A percentile compares a stretch with the other conserved stretches of the same genome.
phyloP scores from a whole-genome alignment of 306 rosid species.

The Acacia confusa region DNA sequence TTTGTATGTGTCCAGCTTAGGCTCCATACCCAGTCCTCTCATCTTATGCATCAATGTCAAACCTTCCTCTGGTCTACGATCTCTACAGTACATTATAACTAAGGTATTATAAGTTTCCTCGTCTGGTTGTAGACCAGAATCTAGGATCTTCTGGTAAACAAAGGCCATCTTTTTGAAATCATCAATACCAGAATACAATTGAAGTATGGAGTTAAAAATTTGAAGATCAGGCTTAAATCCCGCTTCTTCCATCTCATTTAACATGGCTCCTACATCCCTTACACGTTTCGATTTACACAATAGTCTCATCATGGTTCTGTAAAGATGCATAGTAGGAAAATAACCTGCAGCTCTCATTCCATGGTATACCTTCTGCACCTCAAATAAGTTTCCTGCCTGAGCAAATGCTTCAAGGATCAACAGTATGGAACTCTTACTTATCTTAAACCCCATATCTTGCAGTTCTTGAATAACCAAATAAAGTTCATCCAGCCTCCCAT shows the following conservation, averaged over 20 bases:
- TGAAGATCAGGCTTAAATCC: constrained; percentile 86
- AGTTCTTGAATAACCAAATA: constrained; percentile 81
- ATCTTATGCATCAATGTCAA: constrained; percentile 75
- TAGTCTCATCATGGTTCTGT: constrained; percentile 73
- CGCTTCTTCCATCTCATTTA: constrained; percentile 78
- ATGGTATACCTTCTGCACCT: constrained; percentile 83
- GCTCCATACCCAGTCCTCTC: constrained; percentile 74
- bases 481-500: constrained; percentile 82
- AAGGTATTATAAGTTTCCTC: constrained; percentile 78
- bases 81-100: constrained; percentile 85
- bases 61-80: constrained; percentile 89
- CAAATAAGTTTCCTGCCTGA: constrained; percentile 76
- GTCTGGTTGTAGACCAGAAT: constrained; percentile 68
- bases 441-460: constrained; percentile 93
- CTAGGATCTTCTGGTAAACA: constrained; percentile 66
- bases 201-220: constrained; percentile 73
- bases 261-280: constrained; percentile 81
- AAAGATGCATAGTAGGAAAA: constrained; percentile 85
- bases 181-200: constrained; percentile 64
- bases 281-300: constrained; percentile 68
- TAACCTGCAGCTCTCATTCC: constrained; percentile 98
- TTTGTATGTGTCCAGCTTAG: constrained; percentile 79
- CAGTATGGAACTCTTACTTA: constrained; percentile 85
- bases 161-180: constrained; percentile 64
- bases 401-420: constrained; percentile 92